Conservation (phyloP, 2,329 filamentous ascomycete genomes). For the Macrophomina pseudophaseolina region DNA sequence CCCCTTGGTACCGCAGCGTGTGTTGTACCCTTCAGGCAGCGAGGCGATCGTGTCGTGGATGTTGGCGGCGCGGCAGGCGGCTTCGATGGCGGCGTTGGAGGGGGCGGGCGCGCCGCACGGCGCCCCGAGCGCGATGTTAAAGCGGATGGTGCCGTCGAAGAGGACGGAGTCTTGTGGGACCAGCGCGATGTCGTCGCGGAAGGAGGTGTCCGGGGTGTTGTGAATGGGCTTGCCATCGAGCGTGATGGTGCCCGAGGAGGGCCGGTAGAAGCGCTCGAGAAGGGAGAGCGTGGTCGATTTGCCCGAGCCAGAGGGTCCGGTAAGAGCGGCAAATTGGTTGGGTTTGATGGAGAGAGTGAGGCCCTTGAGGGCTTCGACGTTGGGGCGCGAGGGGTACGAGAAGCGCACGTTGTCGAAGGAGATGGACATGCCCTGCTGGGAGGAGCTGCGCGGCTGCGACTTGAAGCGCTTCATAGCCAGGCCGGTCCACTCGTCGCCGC, state of each 20-base stretch:
- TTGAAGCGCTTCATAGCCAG: slow-evolving; percentile 16
- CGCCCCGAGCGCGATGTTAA: slow-evolving; percentile 56
- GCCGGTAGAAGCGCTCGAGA: slow-evolving; percentile 55
- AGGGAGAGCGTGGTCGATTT: slow-evolving; percentile 54
- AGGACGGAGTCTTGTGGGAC: slow-evolving; percentile 56
- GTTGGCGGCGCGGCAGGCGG: slow-evolving; percentile 70
- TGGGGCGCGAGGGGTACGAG: slow-evolving; percentile 33
- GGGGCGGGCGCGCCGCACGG: slow-evolving; percentile 58
- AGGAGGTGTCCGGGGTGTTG: not conserved
- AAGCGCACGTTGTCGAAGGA: slow-evolving; percentile 22
- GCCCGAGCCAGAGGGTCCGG: slow-evolving; percentile 55
- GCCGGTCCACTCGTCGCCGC: not conserved
- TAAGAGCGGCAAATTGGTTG: slow-evolving; percentile 53
- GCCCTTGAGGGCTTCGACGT: slow-evolving; percentile 36
- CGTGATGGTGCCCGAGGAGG: slow-evolving; percentile 38
- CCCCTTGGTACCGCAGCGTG: slow-evolving; percentile 51
- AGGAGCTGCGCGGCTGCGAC: not conserved
- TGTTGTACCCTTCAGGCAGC: slow-evolving; percentile 70
- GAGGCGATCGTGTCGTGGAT: slow-evolving; percentile 71
- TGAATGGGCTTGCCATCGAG: not conserved
- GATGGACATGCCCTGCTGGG: slow-evolving; percentile 5
- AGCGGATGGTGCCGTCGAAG: slow-evolving; percentile 55
- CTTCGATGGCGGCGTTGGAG: slow-evolving; percentile 65
- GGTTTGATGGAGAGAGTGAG: slow-evolving; percentile 36
- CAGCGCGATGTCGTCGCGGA: slow-evolving; percentile 45